These are phyloP conservation scores for Aureobasidium sp. DNA, from an alignment of 2,329 filamentous ascomycete species.

Conservation along the genomic window DNA sequence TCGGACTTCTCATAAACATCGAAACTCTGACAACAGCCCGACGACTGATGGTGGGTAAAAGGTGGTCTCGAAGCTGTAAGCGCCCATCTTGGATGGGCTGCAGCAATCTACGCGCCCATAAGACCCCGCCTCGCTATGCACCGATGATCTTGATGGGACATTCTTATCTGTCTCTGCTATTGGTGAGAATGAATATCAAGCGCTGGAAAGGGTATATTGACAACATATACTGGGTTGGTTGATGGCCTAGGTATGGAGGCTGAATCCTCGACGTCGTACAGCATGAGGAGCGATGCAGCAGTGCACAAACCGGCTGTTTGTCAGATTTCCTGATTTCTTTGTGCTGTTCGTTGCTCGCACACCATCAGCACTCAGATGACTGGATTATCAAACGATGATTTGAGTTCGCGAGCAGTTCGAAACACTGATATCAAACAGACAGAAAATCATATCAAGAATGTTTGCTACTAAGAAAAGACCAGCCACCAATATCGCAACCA, in stretches of 20 bases:
- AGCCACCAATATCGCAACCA: background rate
- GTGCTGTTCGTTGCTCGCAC: too few relatives aligned
- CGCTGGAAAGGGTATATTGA: background rate
- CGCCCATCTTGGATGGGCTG: constrained; percentile 5
- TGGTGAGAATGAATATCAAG: background rate
- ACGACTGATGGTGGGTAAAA: background rate
- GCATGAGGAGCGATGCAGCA: background rate
- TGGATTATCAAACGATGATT: background rate
- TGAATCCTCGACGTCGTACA: background rate
- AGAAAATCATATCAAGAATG: background rate
- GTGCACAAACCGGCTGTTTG: background rate
- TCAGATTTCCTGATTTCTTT: background rate
- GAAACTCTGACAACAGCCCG: background rate
- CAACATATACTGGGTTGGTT: background rate
- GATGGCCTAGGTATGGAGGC: background rate
- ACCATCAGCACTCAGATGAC: background rate
- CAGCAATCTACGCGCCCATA: background rate
- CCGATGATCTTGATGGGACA: background rate
- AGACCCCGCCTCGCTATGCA: background rate
- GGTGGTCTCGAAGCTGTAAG: background rate
- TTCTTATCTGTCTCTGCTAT: background rate
- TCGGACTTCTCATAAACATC: background rate
- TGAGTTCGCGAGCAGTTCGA: background rate
- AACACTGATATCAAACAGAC: background rate
- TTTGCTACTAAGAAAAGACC: constrained; percentile 7